Percentiles rank a stretch among this genome's conserved stretches.
Evolutionary conservation across 495 filamentous ascomycete genomes (phyloP).

Genomic region (Penicillium ochrochloron): DNA sequence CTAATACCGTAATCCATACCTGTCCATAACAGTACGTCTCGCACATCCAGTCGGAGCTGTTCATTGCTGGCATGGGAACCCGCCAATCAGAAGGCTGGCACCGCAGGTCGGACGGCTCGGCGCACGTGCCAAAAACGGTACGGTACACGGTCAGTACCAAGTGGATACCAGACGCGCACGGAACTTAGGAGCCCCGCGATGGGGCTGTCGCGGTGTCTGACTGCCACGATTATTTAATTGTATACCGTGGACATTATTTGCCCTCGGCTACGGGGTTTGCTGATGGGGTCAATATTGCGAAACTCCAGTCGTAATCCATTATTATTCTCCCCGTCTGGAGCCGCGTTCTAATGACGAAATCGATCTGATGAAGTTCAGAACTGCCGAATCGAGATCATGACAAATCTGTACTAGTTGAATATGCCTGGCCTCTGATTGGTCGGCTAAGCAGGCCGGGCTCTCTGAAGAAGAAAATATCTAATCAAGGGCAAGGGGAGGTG

Average conservation of each 20-base stretch:
- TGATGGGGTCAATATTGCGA: background rate
- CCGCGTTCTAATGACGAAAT: background rate
- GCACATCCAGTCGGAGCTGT: background rate
- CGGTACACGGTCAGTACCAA: background rate
- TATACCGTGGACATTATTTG: background rate
- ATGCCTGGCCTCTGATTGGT: background rate
- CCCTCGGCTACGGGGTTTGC: slow-evolving; percentile 2
- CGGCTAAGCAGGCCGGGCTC: background rate
- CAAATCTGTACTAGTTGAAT: background rate
- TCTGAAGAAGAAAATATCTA: background rate
- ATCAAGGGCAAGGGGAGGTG: slow-evolving; percentile 8
- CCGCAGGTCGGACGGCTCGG: background rate
- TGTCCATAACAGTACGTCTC: slow-evolving; percentile 15
- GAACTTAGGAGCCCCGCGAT: slow-evolving; percentile 3
- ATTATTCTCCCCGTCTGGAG: background rate
- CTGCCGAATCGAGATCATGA: background rate
- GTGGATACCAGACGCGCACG: slow-evolving; percentile 4
- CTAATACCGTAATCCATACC: slow-evolving; percentile 4
- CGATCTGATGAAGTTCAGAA: background rate
- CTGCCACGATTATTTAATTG: background rate
- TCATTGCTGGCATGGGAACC: slow-evolving; percentile 31
- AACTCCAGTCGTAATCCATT: background rate
- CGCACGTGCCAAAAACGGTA: slow-evolving; percentile 22
- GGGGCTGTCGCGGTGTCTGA: background rate
- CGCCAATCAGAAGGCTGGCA: slow-evolving; percentile 28